A percentile compares a stretch with the other conserved stretches of the same genome.
These are phyloP conservation scores for Macrophomina tecta DNA, from an alignment of 2,329 filamentous ascomycete genomes.

Conservation along the genomic window DNA sequence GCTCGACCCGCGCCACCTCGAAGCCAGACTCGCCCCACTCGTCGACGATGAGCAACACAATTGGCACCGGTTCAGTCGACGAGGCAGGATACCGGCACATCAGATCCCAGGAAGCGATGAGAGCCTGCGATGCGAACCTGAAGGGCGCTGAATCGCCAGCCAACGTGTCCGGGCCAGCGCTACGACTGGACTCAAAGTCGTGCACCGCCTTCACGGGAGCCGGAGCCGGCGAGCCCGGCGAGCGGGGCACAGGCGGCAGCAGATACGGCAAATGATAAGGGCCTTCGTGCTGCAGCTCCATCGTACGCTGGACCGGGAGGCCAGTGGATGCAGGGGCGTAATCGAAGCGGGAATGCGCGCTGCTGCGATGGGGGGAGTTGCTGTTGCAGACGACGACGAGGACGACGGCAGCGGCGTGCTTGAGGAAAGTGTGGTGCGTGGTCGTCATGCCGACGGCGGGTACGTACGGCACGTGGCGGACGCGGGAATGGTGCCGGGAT, in stretches of 20 bases:
- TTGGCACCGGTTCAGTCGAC: background rate
- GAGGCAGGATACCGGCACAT: too few relatives aligned
- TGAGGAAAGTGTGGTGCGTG: slow-evolving; percentile 68
- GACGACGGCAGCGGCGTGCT: slow-evolving; percentile 63
- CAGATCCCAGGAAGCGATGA: background rate
- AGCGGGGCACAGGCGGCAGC: background rate
- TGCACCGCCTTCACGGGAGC: background rate
- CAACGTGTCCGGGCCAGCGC: background rate
- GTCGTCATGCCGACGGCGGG: slow-evolving; percentile 67
- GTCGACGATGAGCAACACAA: slow-evolving; percentile 16
- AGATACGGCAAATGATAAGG: background rate
- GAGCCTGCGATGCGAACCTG: background rate
- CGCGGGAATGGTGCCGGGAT: slow-evolving; percentile 62
- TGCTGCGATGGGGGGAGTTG: too few relatives aligned
- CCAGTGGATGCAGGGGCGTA: background rate
- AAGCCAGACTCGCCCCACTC: slow-evolving; percentile 8
- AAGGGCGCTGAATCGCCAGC: background rate
- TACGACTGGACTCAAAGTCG: background rate
- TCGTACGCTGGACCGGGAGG: background rate
- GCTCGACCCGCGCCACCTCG: background rate
- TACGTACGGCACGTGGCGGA: slow-evolving; percentile 76
- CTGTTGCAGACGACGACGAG: slow-evolving; percentile 54
- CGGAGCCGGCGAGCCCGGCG: background rate
- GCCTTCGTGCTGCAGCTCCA: background rate
- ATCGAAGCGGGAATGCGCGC: background rate